Evolutionary conservation across 208 protist species (phyloP).

Genomic region (Crithidia fasciculata): DNA sequence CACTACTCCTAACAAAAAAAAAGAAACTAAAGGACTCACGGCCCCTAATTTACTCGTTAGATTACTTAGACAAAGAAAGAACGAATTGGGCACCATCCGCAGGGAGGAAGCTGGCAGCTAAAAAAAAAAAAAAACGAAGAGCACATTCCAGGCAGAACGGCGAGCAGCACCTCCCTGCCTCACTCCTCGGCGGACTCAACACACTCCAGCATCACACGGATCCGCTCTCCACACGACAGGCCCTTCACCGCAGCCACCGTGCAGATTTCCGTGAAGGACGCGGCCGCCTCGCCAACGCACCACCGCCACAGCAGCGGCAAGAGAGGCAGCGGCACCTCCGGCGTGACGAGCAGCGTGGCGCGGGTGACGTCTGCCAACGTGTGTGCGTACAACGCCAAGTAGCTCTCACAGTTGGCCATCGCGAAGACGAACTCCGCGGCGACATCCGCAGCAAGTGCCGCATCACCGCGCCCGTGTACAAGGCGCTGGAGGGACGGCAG

Average conservation of each 20-base stretch:
- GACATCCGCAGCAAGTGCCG: background rate
- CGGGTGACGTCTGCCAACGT: slow-evolving; percentile 24
- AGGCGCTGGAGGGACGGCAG: background rate
- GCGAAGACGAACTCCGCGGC: slow-evolving; percentile 54
- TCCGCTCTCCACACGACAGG: slow-evolving; percentile 11
- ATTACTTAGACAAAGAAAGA: too few relatives aligned
- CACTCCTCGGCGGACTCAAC: slow-evolving; percentile 2
- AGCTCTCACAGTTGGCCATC: slow-evolving; percentile 63
- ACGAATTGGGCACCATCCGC: too few relatives aligned
- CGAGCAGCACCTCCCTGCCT: background rate
- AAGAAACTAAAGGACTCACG: too few relatives aligned
- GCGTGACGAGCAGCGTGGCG: slow-evolving; percentile 30
- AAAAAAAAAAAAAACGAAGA: background rate
- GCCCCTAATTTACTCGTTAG: too few relatives aligned
- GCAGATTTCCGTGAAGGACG: slow-evolving; percentile 7
- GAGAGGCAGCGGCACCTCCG: slow-evolving; percentile 21
- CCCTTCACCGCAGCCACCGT: slow-evolving; percentile 6
- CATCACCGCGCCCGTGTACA: background rate
- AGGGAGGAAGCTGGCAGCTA: too few relatives aligned
- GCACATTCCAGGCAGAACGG: background rate
- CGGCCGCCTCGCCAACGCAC: slow-evolving; percentile 19
- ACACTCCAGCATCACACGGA: slow-evolving; percentile 24
- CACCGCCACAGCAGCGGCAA: slow-evolving; percentile 51
- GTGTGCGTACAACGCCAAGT: slow-evolving; percentile 37
- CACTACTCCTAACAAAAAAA: too few relatives aligned